Evolutionary conservation across 805 yeast species (phyloP), one percentile per base, ranked within the genome.

Genomic region (Blastobotrys muscicola): DNA sequence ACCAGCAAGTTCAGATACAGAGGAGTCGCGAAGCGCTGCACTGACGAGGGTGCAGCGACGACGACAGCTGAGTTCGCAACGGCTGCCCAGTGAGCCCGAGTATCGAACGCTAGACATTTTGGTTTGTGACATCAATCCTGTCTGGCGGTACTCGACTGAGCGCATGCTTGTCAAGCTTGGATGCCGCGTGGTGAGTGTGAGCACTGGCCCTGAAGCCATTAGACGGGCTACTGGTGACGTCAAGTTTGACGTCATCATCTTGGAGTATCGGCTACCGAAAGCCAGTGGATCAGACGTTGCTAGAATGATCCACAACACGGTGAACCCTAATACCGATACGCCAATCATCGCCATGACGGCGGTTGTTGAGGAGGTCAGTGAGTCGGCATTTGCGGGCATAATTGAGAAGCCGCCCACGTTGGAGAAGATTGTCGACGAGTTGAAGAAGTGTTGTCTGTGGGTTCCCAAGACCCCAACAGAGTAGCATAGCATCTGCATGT

Each of bases 101-200:
- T 41, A 45, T 43, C 42, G 64, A 13, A 53, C 59, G 2, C 60
- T 83, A 51, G 89, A 85, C 58, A 79, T 87, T 3, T 66, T 90
- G 38, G 67, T 86, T 10, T 87, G 96, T 61, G 95, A 86, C 54
- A 86, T 92, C 2, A 84, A 85, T 47, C 92, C 95, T 0, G 82
- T 82, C 45, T 80, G 85, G 51, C 65, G 94, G 39, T 84, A 75
- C 54, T 70, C 85, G 10, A 72, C 81, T 23, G 72, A 77, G 36
- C 75, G 72, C 46, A 70, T 80, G 48, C 66, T 90, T 45, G 85
- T 77, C 47, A 69, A 71, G 42, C 57, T 79, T 16, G 94, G 94
- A 1, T 86, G 95, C 64, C 76, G 80, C 9, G 95, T 86, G 7
- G 83, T 85, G 3, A 69, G 83, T 2, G 82, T 85, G 5, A 68